Base-by-base conservation (phyloP, 2,329 filamentous ascomycete genomes). In the Colletotrichum sp. region DNA sequence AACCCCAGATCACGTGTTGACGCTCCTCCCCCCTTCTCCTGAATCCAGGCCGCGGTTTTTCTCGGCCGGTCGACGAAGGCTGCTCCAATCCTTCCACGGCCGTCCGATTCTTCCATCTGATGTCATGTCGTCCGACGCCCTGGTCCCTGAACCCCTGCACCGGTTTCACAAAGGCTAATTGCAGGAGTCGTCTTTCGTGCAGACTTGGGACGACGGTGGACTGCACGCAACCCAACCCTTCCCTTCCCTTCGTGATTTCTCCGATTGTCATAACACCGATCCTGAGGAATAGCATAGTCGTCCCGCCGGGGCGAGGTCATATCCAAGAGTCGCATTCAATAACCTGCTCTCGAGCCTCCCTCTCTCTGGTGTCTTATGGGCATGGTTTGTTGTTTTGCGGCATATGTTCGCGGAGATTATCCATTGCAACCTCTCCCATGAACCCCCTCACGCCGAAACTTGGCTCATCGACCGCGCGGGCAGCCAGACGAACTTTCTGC, bases 111-210 rank as follows among this genome's bases (percentile, higher is more conserved):
- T 36, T 64, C 44, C 74, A 39, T 76, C 74, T 74, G 74, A 76
- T 76, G 74, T 65, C 70, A 76, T 76, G 39, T 59, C 36, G 65
- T 64, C 34, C 65, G 18, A 60, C 21, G 16, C 59, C 70, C 70
- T 49, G 64, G 64, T 59, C 69, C 64, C 30, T 73, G 65, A 13
- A 64, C 64, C 64, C 70, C 36, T 76, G 64, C 64, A n/a, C 59
- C 26, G 39, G 64, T 74, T 76, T 69, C 74, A 76, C 34, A 15
- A 30, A 76, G 64, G 74, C 74, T 76, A 69, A 76, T 76, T 76
- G 44, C 74, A 76, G 64, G 70, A 74, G 74, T 63, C 28, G 28
- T 32, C 64, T 68, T 65, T 66, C 59, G 70, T 74, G 49, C 69
- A 74, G 26, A 60, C 65, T 76, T 76, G 64, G 74, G 70, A 76